phyloP scores from a whole-genome alignment of 2,329 filamentous ascomycete species.

The Monosporascus ibericus region DNA sequence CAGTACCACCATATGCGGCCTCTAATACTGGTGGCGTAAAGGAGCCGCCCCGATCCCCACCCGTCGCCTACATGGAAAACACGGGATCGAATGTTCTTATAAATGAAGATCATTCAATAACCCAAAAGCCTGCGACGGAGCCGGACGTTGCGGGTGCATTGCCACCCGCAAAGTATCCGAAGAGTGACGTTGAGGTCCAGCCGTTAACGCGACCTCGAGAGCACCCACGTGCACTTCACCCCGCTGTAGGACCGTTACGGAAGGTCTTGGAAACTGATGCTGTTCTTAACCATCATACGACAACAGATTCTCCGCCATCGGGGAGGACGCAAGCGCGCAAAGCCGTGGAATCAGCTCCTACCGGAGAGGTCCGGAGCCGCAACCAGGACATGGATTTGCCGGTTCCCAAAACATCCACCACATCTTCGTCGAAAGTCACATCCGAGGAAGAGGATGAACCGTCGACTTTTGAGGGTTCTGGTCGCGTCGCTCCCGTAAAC shows the following conservation, averaged over 20 bases:
- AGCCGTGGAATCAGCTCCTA: too few species aligned
- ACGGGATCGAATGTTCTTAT: too few species aligned
- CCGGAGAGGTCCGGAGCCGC: not conserved
- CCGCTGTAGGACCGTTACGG: too few species aligned
- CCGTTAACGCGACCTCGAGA: not conserved
- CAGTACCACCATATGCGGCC: too few species aligned
- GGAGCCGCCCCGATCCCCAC: too few species aligned
- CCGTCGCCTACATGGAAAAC: too few species aligned
- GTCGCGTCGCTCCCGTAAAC: conserved; percentile 19
- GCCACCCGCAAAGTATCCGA: not conserved
- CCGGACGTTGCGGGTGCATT: not conserved
- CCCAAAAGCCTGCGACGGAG: not conserved
- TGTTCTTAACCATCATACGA: not conserved
- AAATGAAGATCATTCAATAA: too few species aligned
- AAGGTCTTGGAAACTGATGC: too few species aligned
- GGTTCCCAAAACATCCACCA: not conserved
- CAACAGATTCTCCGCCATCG: not conserved
- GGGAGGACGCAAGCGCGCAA: too few species aligned
- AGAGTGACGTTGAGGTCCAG: not conserved
- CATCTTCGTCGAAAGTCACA: conserved; percentile 1
- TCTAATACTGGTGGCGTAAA: too few species aligned
- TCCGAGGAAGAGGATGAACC: conserved; percentile 11
- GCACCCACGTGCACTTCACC: too few species aligned
- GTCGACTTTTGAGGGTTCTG: conserved; percentile 22
- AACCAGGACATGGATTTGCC: not conserved